Percentiles rank a stretch among this genome's conserved stretches.
Conservation (phyloP, 2,329 filamentous ascomycete species). For the Trichoderma harzianum region DNA sequence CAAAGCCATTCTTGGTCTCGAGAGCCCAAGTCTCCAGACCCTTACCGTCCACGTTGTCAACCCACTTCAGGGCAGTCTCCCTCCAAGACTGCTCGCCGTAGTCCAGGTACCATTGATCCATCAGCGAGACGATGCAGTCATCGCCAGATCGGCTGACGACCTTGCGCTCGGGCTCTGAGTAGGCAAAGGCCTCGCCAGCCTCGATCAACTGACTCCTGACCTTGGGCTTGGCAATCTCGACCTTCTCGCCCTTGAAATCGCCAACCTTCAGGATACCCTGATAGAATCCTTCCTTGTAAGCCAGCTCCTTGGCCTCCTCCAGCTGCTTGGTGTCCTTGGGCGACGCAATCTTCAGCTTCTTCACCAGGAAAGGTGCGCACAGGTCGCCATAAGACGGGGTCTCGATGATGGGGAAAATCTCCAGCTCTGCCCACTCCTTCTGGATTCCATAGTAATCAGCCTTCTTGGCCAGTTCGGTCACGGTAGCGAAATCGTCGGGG, state of each 20-base stretch:
- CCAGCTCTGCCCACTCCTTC: slow-evolving; percentile 91
- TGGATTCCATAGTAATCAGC: slow-evolving; percentile 93
- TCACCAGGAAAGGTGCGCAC: slow-evolving; percentile 76
- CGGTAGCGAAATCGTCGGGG: slow-evolving; percentile 87
- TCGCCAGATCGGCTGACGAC: slow-evolving; percentile 88
- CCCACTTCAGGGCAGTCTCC: slow-evolving; percentile 66
- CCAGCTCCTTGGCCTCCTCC: slow-evolving; percentile 89
- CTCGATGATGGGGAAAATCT: slow-evolving; percentile 84
- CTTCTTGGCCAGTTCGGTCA: slow-evolving; percentile 88
- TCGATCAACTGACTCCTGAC: slow-evolving; percentile 76
- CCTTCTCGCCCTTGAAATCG: slow-evolving; percentile 81
- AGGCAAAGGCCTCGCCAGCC: slow-evolving; percentile 77
- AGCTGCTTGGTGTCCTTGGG: slow-evolving; percentile 90
- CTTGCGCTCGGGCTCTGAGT: slow-evolving; percentile 87
- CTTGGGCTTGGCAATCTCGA: slow-evolving; percentile 82
- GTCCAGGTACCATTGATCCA: slow-evolving; percentile 98
- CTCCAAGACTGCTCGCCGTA: slow-evolving; percentile 93
- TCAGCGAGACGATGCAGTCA: slow-evolving; percentile 85
- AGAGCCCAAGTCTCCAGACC: slow-evolving; percentile 75
- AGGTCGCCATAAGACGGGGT: slow-evolving; percentile 86
- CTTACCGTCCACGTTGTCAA: slow-evolving; percentile 63
- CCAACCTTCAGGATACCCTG: slow-evolving; percentile 87
- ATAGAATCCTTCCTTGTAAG: slow-evolving; percentile 97
- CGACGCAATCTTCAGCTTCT: slow-evolving; percentile 93
- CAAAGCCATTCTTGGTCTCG: slow-evolving; percentile 76